These are phyloP conservation scores for Haplosporangium gracile DNA, from an alignment of 192 early-diverging fungal species.

Conservation along the genomic window DNA sequence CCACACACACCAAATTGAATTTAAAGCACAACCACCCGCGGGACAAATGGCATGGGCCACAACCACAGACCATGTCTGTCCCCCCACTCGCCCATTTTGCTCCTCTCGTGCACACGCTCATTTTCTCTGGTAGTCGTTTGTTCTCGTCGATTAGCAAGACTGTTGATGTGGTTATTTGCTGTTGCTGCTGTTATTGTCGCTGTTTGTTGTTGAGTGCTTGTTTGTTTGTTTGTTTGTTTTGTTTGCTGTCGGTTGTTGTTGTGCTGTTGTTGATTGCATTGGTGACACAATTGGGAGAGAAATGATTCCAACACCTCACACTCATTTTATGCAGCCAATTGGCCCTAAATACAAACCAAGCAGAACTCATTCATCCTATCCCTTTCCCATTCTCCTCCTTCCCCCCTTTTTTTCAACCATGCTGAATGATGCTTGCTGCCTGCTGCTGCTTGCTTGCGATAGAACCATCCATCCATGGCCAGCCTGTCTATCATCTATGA, in stretches of 20 bases:
- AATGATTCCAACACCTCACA: too few relatives aligned
- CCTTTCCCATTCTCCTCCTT: too few relatives aligned
- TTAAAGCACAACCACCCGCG: too few relatives aligned
- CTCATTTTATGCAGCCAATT: too few relatives aligned
- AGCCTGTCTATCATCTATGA: background rate
- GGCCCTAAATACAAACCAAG: too few relatives aligned
- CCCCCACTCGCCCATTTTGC: too few relatives aligned
- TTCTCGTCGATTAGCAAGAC: too few relatives aligned
- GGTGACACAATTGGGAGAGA: background rate
- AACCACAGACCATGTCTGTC: too few relatives aligned
- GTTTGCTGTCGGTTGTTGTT: background rate
- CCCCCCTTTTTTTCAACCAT: background rate
- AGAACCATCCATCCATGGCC: background rate
- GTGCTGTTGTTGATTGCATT: conserved; percentile 3
- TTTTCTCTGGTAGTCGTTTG: too few relatives aligned
- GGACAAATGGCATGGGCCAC: too few relatives aligned
- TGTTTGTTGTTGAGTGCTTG: background rate
- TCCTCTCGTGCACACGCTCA: too few relatives aligned
- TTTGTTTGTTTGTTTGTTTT: background rate
- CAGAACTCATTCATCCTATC: too few relatives aligned
- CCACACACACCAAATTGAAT: background rate
- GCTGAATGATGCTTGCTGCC: background rate
- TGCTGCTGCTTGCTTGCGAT: background rate
- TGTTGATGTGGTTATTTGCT: background rate
- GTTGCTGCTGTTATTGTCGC: background rate